Conservation (phyloP, 2,329 filamentous ascomycete species). For the Alternaria postmessia region DNA sequence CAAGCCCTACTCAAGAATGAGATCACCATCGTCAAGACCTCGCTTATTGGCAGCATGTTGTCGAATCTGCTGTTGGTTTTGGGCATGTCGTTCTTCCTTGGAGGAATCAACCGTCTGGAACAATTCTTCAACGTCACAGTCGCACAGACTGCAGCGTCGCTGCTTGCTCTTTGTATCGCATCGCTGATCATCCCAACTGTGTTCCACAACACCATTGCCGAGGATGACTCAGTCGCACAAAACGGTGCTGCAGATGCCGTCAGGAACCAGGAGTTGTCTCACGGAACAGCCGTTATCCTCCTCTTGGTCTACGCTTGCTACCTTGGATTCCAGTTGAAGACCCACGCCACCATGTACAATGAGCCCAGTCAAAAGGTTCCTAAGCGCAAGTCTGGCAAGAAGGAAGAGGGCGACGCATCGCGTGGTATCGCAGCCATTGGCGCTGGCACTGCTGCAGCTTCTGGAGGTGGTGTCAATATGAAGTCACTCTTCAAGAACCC, state of each 20-base stretch:
- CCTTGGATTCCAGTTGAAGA: conserved; percentile 89
- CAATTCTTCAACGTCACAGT: conserved; percentile 94
- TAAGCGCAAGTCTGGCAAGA: conserved; percentile 59
- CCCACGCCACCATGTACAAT: conserved; percentile 82
- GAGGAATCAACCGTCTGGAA: conserved; percentile 77
- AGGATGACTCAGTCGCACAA: conserved; percentile 26
- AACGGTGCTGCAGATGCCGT: conserved; percentile 31
- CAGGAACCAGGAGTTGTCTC: conserved; percentile 59
- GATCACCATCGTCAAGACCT: conserved; percentile 89
- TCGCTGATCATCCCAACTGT: conserved; percentile 90
- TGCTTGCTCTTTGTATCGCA: conserved; percentile 80
- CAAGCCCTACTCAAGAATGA: conserved; percentile 79
- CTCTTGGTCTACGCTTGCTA: conserved; percentile 85
- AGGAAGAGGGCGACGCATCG: conserved; percentile 59
- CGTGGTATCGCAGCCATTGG: conserved; percentile 63
- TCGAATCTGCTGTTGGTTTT: conserved; percentile 89
- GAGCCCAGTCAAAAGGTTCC: conserved; percentile 79
- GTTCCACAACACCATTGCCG: conserved; percentile 60
- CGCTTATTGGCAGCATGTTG: conserved; percentile 87
- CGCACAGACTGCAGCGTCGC: conserved; percentile 84
- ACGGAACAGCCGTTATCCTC: conserved; percentile 80
- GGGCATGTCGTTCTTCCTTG: conserved; percentile 92
- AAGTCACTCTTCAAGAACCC: conserved; percentile 55
- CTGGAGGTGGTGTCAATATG: conserved; percentile 60
- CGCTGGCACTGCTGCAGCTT: conserved; percentile 59